Conservation (phyloP, 2,329 filamentous ascomycete species). For the Aschersonia sp. region DNA sequence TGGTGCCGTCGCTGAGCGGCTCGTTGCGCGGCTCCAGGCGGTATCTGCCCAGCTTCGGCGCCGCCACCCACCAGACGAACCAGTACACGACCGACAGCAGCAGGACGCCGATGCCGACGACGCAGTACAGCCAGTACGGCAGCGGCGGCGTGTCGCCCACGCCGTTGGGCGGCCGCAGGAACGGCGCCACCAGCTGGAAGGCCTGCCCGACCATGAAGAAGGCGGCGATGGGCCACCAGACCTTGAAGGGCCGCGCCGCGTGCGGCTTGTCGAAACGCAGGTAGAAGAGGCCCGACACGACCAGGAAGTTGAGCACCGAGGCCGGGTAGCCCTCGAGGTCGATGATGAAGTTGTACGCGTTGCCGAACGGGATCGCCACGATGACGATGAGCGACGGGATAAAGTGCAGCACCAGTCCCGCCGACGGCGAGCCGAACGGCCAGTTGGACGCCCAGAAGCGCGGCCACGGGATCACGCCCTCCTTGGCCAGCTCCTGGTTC, state of each 20-base stretch:
- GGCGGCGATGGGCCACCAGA: conserved; percentile 8
- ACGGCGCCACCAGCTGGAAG: conserved; percentile 9
- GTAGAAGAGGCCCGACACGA: conserved; percentile 7
- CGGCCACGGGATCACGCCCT: conserved; percentile 52
- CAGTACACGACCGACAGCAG: conserved; percentile 8
- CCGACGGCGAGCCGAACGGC: conserved; percentile 51
- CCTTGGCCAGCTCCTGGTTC: conserved; percentile 54
- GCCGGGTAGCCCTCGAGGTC: conserved; percentile 21
- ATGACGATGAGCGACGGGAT: conserved; percentile 38
- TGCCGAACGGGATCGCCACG: conserved; percentile 49
- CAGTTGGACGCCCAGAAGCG: conserved; percentile 55
- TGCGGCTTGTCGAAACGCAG: conserved; percentile 7
- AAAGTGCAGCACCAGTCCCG: conserved; percentile 12
- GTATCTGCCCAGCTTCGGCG: conserved; percentile 8
- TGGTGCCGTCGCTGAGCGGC: conserved; percentile 9
- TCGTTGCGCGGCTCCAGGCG: conserved; percentile 8
- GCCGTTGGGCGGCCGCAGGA: conserved; percentile 7
- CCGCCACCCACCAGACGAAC: conserved; percentile 9
- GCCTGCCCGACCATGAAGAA: conserved; percentile 10
- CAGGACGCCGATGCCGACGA: conserved; percentile 9
- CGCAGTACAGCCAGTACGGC: conserved; percentile 10
- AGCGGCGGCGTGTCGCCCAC: conserved; percentile 9
- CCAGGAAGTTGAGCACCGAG: conserved; percentile 1
- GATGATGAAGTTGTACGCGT: conserved; percentile 54
- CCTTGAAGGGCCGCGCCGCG: conserved; percentile 7